Base-by-base conservation (phyloP, 1,284 basidiomycete species). In the Ceratobasidium papillatum region DNA sequence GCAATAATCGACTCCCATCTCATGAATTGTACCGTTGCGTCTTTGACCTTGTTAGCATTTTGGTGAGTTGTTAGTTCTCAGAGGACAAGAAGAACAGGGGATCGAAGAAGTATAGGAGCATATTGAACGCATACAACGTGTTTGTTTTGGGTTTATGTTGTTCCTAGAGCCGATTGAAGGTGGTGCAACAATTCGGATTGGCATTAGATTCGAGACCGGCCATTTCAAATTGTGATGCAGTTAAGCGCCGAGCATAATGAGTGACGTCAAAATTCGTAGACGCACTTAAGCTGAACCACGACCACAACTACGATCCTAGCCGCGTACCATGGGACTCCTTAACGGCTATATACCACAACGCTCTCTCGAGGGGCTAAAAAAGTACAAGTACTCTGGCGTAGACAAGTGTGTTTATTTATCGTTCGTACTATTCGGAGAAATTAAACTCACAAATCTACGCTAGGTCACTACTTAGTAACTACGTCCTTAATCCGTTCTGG, bases 401-500 rank as follows among this genome's bases (percentile, higher is more conserved):
- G 88, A 88, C 81, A 84, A 87, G 79, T 86, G 82, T 5, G 81
- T 86, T 80, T n/a, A 11, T 82, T 5, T 78, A 75, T 43, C 59
- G 27, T n/a, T 80, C 11, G 7, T 19, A 25, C 30, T 45, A 43
- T 54, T 38, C 47, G 59, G 38, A 41, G n/a, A 22, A 22, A 9
- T 19, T 41, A 14, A 2, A 14, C 45, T 32, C 63, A 34, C 8
- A 45, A 25, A n/a, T 17, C 25, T 38, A 30, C 19, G 19, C 12
- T 76, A 94, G 92, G 81, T 94, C 93, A 2, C 78, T 93, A 38
- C 79, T 92, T 1, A 94, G 94, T 52, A 87, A 89, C 81, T 92
- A 94, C 83, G 84, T 98, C 43, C 87, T 99, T 74, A 90, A 91
- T 68, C 95, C 94, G 0, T 99, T 93, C 84, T 99, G 97, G 97